Evolutionary conservation across 352 stramenopile species (phyloP).

Genomic region (Pythium aquatile): DNA sequence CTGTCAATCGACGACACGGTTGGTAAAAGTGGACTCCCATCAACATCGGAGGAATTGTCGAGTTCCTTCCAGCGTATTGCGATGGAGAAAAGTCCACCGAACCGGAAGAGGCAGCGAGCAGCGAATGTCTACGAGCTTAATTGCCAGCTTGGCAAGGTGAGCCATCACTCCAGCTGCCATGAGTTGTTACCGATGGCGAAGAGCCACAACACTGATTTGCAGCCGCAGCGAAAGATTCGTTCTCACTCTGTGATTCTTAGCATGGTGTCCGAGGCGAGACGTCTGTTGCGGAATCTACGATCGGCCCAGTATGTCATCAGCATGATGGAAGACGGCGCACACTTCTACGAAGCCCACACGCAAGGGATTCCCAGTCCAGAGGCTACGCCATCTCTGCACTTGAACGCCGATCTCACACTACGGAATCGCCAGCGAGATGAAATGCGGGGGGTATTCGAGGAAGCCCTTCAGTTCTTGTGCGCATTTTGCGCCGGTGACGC

Average conservation of each 20-base stretch:
- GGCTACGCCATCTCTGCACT: conserved; percentile 24
- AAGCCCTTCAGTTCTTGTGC: conserved; percentile 59
- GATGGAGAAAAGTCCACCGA: conserved; percentile 44
- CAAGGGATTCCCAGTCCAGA: conserved; percentile 23
- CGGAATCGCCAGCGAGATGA: conserved; percentile 47
- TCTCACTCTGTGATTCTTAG: conserved; percentile 11
- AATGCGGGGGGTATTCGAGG: conserved; percentile 52
- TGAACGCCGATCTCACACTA: conserved; percentile 3
- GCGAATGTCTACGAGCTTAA: conserved; percentile 36
- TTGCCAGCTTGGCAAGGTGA: conserved; percentile 44
- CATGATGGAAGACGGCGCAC: conserved; percentile 66
- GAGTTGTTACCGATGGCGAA: conserved; percentile 25
- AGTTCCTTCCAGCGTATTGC: not conserved
- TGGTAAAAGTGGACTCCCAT: not conserved
- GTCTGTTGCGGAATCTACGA: conserved; percentile 57
- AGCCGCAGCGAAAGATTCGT: conserved; percentile 11
- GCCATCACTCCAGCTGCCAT: conserved; percentile 45
- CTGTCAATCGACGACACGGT: not conserved
- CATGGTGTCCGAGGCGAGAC: conserved; percentile 42
- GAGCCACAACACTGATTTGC: conserved; percentile 2
- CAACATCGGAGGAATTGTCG: not conserved
- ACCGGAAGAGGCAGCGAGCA: conserved; percentile 42
- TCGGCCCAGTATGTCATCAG: conserved; percentile 57
- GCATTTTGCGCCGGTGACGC: conserved; percentile 44
- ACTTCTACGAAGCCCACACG: conserved; percentile 67